Conservation (phyloP, 768 basidiomycete genomes). For the Hygrocybe punicea region DNA sequence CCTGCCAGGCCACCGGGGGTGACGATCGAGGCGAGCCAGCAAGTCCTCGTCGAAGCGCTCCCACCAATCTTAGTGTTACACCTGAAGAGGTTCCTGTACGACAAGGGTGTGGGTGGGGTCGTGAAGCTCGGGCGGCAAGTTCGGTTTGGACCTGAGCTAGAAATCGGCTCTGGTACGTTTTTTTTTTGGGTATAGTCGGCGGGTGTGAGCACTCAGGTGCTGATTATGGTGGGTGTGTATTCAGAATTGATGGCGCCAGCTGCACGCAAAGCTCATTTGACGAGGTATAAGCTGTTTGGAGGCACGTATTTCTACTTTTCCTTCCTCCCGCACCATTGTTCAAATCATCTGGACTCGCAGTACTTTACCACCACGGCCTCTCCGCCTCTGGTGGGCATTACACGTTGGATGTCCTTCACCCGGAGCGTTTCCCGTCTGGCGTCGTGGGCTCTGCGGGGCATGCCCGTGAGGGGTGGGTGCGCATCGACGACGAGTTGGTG, state of each 20-base stretch:
- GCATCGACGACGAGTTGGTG: slow-evolving; percentile 90
- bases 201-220: not conserved
- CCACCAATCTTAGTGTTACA: slow-evolving; percentile 85
- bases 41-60: slow-evolving; percentile 69
- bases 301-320: slow-evolving; percentile 43
- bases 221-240: not conserved
- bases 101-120: slow-evolving; percentile 66
- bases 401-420: slow-evolving; percentile 85
- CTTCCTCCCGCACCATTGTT: not conserved
- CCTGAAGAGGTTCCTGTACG: slow-evolving; percentile 89
- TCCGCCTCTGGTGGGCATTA: slow-evolving; percentile 94
- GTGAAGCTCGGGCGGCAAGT: slow-evolving; percentile 86
- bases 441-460: slow-evolving; percentile 29
- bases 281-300: slow-evolving; percentile 79
- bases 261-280: slow-evolving; percentile 43
- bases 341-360: slow-evolving; percentile 34
- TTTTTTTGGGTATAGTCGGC: not conserved
- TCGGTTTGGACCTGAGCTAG: slow-evolving; percentile 71
- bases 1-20: slow-evolving; percentile 49
- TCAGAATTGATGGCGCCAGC: slow-evolving; percentile 61
- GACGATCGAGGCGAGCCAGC: slow-evolving; percentile 64
- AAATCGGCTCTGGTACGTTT: slow-evolving; percentile 62
- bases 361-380: slow-evolving; percentile 88
- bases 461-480: slow-evolving; percentile 74
- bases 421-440: slow-evolving; percentile 50